These are phyloP conservation scores for Tarenaya hassleriana DNA, from an alignment of 345 rosid genomes.

Conservation along the genomic window DNA sequence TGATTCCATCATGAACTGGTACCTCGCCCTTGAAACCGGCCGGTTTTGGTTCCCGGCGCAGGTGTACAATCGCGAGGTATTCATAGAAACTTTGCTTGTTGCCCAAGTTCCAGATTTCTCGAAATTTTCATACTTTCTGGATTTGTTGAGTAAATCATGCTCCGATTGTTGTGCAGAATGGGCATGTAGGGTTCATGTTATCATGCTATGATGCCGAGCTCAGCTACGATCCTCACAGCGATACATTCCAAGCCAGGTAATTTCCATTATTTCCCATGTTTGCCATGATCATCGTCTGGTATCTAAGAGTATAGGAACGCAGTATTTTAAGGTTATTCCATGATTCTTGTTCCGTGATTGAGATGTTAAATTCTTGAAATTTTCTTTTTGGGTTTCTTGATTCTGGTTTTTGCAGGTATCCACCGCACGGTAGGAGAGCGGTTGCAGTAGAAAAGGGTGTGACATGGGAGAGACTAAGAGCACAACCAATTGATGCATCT, in stretches of 20 bases:
- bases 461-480: slow-evolving; percentile 77
- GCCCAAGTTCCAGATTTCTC: background rate
- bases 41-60: slow-evolving; percentile 89
- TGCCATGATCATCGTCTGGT: background rate
- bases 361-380: background rate
- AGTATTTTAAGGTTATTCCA: too few species aligned
- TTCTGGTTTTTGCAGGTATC: slow-evolving; percentile 46
- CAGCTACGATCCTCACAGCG: slow-evolving; percentile 58
- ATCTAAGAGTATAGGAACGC: too few species aligned
- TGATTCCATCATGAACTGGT: slow-evolving; percentile 76
- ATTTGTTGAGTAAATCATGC: slow-evolving; percentile 6
- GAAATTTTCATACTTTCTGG: slow-evolving; percentile 1
- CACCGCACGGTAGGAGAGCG: slow-evolving; percentile 67
- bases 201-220: slow-evolving; percentile 94
- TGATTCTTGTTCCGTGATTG: background rate
- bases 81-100: background rate
- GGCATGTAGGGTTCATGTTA: slow-evolving; percentile 87
- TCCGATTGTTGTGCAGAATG: slow-evolving; percentile 44
- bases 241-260: slow-evolving; percentile 86
- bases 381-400: background rate
- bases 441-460: slow-evolving; percentile 54
- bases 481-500: slow-evolving; percentile 56
- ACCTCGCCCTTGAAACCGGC: slow-evolving; percentile 80
- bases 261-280: slow-evolving; percentile 11
- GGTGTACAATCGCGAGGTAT: slow-evolving; percentile 93